Percentiles rank a stretch among this genome's conserved stretches.
Evolutionary conservation across 129 eudicot species (phyloP).

Genomic region (Scalesia atractyloides): DNA sequence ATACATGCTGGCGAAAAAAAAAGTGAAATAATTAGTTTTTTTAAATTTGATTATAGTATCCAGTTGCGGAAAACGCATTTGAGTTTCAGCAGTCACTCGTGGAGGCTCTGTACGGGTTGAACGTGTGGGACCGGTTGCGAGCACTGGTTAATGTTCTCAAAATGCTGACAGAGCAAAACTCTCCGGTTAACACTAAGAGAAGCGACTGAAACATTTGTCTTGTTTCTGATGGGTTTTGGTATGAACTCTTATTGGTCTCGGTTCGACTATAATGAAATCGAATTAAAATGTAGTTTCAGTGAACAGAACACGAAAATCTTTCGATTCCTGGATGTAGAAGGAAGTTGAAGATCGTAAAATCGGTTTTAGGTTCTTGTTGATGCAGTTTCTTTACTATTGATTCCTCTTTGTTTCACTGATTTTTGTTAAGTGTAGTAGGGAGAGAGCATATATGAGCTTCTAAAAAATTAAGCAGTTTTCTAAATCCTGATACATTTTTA

Average conservation of each 20-base stretch:
- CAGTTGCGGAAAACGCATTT: constrained; percentile 80
- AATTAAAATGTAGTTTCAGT: constrained; percentile 4
- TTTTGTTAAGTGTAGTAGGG: too few relatives aligned
- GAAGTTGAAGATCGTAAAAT: constrained; percentile 14
- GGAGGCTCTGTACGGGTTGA: constrained; percentile 76
- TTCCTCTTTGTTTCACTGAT: constrained; percentile 5
- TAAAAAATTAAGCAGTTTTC: too few relatives aligned
- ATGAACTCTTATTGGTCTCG: constrained; percentile 18
- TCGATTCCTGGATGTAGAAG: constrained; percentile 17
- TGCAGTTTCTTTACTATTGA: not conserved
- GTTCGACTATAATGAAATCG: constrained; percentile 5
- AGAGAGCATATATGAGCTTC: too few relatives aligned
- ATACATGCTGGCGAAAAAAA: too few relatives aligned
- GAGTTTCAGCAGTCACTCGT: constrained; percentile 88
- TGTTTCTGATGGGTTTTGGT: not conserved
- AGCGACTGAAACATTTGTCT: constrained; percentile 41
- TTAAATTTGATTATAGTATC: constrained; percentile 54
- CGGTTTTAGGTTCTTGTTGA: not conserved
- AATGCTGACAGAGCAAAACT: constrained; percentile 61
- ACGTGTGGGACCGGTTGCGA: constrained; percentile 84
- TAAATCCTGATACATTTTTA: too few relatives aligned
- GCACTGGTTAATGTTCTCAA: constrained; percentile 81
- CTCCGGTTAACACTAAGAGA: constrained; percentile 41
- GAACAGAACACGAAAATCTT: constrained; percentile 9
- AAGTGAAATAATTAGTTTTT: not conserved